Conservation (phyloP, 306 rosid genomes). For the Cajanus cajan region DNA sequence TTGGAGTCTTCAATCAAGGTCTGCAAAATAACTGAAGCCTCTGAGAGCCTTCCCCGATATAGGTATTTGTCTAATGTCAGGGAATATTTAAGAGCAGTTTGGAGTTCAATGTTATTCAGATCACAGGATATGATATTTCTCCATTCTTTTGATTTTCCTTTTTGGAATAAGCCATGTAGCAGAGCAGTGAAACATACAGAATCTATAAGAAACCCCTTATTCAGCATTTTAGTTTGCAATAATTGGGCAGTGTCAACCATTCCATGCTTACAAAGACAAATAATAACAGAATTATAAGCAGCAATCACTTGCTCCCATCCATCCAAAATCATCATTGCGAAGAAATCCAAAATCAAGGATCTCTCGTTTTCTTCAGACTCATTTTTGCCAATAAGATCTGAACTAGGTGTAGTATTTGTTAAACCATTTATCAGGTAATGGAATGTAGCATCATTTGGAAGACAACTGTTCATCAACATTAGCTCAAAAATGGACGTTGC, state of each 20-base stretch:
- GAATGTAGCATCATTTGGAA: constrained; percentile 67
- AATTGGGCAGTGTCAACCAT: constrained; percentile 64
- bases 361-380: constrained; percentile 32
- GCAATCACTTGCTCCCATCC: constrained; percentile 60
- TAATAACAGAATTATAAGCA: constrained; percentile 64
- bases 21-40: constrained; percentile 63
- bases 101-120: constrained; percentile 49
- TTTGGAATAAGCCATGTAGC: constrained; percentile 68
- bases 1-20: constrained; percentile 47
- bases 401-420: constrained; percentile 28
- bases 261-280: constrained; percentile 66
- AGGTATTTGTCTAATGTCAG: constrained; percentile 54
- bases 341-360: constrained; percentile 56
- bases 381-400: constrained; percentile 19
- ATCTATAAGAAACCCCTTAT: constrained; percentile 49
- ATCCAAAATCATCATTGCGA: constrained; percentile 56
- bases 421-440: constrained; percentile 80
- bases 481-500: constrained; percentile 70
- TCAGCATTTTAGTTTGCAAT: constrained; percentile 55
- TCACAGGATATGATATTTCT: constrained; percentile 48
- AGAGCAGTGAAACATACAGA: constrained; percentile 63
- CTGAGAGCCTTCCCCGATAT: constrained; percentile 51
- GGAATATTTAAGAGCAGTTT: constrained; percentile 59
- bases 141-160: constrained; percentile 68
- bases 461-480: constrained; percentile 69